A percentile compares a stretch with the other conserved stretches of the same genome.
phyloP scores from a whole-genome alignment of 768 basidiomycete species.

The Boletus pseudo-olivaceus region DNA sequence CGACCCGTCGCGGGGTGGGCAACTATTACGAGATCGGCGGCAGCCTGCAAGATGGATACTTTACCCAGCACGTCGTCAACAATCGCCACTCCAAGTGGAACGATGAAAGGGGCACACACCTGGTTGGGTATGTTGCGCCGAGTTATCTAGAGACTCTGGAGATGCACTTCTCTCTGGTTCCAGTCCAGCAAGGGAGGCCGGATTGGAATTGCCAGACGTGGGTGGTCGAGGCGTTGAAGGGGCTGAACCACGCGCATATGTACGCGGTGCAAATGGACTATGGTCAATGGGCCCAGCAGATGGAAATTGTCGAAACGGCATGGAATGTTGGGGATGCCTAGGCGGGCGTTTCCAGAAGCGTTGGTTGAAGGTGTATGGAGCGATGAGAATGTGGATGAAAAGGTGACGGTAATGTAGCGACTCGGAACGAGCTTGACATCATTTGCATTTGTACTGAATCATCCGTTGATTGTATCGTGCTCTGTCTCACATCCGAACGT shows the following conservation, averaged over 20 bases:
- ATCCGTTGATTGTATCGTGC: background rate
- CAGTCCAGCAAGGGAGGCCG: conserved; percentile 5
- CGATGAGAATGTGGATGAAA: background rate
- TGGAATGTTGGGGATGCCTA: conserved; percentile 2
- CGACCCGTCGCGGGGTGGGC: conserved; percentile 14
- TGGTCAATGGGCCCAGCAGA: conserved; percentile 8
- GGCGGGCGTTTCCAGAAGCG: background rate
- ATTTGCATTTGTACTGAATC: background rate
- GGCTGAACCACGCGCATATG: conserved; percentile 11
- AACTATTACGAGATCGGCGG: conserved; percentile 20
- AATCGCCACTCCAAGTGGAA: conserved; percentile 15
- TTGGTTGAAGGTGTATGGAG: too few relatives aligned
- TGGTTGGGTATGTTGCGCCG: conserved; percentile 12
- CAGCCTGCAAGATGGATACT: conserved; percentile 8
- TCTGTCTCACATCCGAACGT: too few relatives aligned
- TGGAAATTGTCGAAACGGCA: conserved; percentile 14
- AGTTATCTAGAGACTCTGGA: conserved; percentile 2
- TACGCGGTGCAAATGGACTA: conserved; percentile 18
- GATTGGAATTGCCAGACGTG: conserved; percentile 17
- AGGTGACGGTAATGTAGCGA: background rate
- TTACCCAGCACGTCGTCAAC: conserved; percentile 13
- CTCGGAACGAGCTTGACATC: too few relatives aligned
- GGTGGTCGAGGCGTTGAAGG: conserved; percentile 18
- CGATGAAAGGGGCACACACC: conserved; percentile 9
- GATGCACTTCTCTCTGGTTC: conserved; percentile 9